Conservation (phyloP, 768 basidiomycete species). For the Sistotremastrum niveocremeum region DNA sequence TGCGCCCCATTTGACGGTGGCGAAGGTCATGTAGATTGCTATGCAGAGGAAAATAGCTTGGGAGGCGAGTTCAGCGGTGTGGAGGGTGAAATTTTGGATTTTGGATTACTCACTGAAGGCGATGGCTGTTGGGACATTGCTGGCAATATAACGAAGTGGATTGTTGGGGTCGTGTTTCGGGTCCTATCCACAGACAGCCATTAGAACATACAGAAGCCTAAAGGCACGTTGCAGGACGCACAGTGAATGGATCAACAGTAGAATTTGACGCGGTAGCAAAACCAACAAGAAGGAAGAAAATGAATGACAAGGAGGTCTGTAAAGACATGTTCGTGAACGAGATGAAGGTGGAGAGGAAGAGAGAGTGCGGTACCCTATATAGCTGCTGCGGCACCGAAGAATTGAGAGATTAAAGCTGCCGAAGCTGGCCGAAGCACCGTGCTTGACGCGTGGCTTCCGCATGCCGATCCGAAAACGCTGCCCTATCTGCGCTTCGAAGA, state of each 20-base stretch:
- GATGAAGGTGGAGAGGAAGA: conserved; percentile 3
- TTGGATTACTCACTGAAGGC: conserved; percentile 27
- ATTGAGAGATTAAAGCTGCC: background rate
- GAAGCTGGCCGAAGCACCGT: conserved; percentile 3
- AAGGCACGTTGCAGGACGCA: no score
- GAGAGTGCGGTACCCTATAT: background rate
- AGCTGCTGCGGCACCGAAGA: background rate
- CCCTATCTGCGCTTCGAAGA: conserved; percentile 64
- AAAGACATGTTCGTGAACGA: no score
- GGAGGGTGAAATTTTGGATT: background rate
- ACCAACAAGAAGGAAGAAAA: no score
- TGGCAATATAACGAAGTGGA: conserved; percentile 41
- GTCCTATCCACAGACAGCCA: conserved; percentile 12
- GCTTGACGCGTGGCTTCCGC: conserved; percentile 1
- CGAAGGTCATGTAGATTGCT: conserved; percentile 31
- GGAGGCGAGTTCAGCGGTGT: background rate
- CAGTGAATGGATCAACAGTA: no score
- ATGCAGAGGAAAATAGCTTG: conserved; percentile 26
- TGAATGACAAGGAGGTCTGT: no score
- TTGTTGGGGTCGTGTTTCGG: conserved; percentile 41
- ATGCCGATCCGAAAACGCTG: conserved; percentile 61
- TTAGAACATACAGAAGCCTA: no score
- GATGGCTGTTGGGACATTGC: conserved; percentile 36
- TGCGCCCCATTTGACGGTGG: conserved; percentile 30
- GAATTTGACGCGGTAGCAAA: no score